Evolutionary conservation across 2,329 filamentous ascomycete genomes (phyloP).

Genomic region (Cercospora sp.): DNA sequence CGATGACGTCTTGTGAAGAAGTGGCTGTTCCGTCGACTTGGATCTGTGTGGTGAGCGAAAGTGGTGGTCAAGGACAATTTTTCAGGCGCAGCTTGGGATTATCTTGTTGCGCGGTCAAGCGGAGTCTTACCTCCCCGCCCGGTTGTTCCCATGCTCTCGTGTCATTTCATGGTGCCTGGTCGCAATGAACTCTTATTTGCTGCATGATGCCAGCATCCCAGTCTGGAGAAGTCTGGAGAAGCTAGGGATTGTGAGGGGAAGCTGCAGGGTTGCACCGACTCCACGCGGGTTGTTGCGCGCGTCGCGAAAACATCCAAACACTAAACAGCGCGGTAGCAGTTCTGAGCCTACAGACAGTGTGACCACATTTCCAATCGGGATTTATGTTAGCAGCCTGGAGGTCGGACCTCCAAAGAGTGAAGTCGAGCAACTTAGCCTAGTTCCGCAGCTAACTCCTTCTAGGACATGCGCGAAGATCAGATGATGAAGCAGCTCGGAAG

Average conservation of each 20-base stretch:
- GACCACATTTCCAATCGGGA: neutral
- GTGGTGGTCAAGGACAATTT: neutral
- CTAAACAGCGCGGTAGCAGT: neutral
- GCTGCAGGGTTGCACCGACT: conserved; percentile 17
- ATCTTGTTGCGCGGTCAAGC: conserved; percentile 13
- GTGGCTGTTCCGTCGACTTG: neutral
- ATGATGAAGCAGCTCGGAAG: neutral
- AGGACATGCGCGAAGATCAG: neutral
- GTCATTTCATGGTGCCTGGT: conserved; percentile 14
- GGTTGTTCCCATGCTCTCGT: conserved; percentile 3
- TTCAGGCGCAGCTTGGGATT: neutral
- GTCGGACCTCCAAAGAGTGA: neutral
- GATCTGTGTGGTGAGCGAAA: neutral
- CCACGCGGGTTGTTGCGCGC: neutral
- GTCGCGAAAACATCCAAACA: neutral
- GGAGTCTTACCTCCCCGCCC: conserved; percentile 17
- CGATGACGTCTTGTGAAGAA: neutral
- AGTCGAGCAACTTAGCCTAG: neutral
- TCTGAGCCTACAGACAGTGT: neutral
- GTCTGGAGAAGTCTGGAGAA: conserved; percentile 13
- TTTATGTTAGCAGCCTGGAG: neutral
- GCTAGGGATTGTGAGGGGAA: conserved; percentile 20
- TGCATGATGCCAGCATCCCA: conserved; percentile 1
- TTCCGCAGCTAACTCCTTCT: neutral
- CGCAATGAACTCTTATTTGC: neutral